phyloP scores from a whole-genome alignment of 2,329 filamentous ascomycete species.

The Aspergillus tanneri region DNA sequence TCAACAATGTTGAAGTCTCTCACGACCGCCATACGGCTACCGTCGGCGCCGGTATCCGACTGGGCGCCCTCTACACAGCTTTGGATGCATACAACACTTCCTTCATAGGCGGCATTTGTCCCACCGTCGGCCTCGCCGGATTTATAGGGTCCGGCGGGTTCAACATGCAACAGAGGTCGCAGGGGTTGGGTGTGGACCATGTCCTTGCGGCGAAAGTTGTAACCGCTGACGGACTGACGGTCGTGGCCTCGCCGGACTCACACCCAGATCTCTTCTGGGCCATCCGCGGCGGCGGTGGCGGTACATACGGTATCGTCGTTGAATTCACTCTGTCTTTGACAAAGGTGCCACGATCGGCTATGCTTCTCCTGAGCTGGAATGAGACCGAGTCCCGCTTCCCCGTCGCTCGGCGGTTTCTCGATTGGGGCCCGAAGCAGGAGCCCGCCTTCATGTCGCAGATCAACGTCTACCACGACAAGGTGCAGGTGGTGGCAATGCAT shows the following conservation, averaged over 20 bases:
- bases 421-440: slow-evolving; percentile 1
- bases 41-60: background rate
- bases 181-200: background rate
- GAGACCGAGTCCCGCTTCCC: background rate
- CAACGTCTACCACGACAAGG: background rate
- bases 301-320: slow-evolving; percentile 1
- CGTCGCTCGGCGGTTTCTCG: background rate
- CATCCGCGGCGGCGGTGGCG: background rate
- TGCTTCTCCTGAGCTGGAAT: background rate
- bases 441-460: slow-evolving; percentile 1
- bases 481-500: background rate
- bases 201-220: background rate
- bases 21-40: background rate
- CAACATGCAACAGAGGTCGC: slow-evolving; percentile 2
- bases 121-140: background rate
- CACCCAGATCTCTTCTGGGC: slow-evolving; percentile 2
- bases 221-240: background rate
- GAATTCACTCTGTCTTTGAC: background rate
- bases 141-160: background rate
- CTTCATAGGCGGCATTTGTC: slow-evolving; percentile 1
- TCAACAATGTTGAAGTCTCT: background rate
- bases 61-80: background rate
- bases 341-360: background rate
- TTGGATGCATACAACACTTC: background rate
- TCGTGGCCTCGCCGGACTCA: background rate